Evolutionary conservation across 192 early-diverging fungal species (phyloP), one percentile per base, ranked within the genome.

Genomic region (Glomus cerebriforme): DNA sequence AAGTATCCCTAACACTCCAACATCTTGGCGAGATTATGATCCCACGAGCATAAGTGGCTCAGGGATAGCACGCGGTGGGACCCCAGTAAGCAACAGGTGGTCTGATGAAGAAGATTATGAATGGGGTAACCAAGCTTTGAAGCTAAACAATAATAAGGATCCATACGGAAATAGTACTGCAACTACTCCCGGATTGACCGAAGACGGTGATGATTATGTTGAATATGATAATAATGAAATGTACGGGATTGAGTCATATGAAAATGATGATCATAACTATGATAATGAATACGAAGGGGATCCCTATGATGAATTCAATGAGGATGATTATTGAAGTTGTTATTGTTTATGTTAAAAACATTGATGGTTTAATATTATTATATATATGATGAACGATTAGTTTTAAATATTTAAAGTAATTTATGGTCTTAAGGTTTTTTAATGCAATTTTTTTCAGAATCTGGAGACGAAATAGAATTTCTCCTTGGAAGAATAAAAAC

Each of bases 141-240:
- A 82, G 0, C 91, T 92, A 10, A 87, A 88, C 17, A 90, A 92
- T 85, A 90, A 43, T 54, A 54, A 19, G 19, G 49, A 54, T 54
- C 5, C 15, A 22, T 54, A 22, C 17, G 47, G 47, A 54, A 54
- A 54, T 54, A 54, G 49, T 12, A 22, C 49, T 22, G 49, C 49
- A 54, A 54, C 49, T 22, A 54, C 49, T 22, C 49, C 49, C 1
- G 49, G 49, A 1, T 17, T 54, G 19, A 54, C 49, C 6, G 49
- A 54, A 54, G 49, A 54, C 6, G 49, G 49, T 54, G 49, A 54
- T 22, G 49, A 54, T 54, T 54, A 54, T 54, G 49, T 54, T 6
- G 49, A n/a, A 54, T 22, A 54, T 22, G 49, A 54, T 54, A 54
- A 54, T 54, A 54, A 54, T 54, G 49, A 54, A 19, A 43, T 43